A percentile compares a stretch with the other conserved stretches of the same genome.
Evolutionary conservation across 148 eudicot genomes (phyloP).

Genomic region (Diospyros lotus): DNA sequence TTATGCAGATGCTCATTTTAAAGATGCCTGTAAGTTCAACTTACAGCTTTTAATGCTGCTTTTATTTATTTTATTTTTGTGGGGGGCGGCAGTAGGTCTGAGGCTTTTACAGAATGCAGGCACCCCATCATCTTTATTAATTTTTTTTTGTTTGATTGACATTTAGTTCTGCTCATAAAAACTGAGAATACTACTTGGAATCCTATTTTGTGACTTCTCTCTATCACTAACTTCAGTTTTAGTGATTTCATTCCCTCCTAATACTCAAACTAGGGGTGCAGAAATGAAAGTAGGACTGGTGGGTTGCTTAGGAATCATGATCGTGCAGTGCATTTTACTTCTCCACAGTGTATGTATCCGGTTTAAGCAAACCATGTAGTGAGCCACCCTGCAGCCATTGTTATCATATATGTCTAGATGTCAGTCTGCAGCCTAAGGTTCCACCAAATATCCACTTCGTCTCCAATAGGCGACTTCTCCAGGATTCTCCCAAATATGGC

Average conservation of each 20-base stretch:
- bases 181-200: not conserved
- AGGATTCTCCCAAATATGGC: too few relatives aligned
- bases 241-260: too few relatives aligned
- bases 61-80: not conserved
- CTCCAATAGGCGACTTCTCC: too few relatives aligned
- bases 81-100: not conserved
- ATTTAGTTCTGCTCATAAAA: not conserved
- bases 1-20: conserved; percentile 61
- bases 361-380: too few relatives aligned
- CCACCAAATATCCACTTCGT: too few relatives aligned
- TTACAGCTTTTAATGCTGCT: not conserved
- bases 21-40: conserved; percentile 60
- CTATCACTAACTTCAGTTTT: too few relatives aligned
- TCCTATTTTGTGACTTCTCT: not conserved
- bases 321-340: not conserved
- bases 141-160: not conserved
- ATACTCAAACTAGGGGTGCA: too few relatives aligned
- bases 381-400: too few relatives aligned
- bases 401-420: too few relatives aligned
- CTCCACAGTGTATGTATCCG: too few relatives aligned
- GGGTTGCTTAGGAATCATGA: not conserved
- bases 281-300: not conserved
- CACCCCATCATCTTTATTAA: not conserved
- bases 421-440: too few relatives aligned
- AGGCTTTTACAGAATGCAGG: not conserved